These are phyloP conservation scores for Zea mays DNA, from an alignment of 176 grass and related monocot genomes.

Conservation along the genomic window DNA sequence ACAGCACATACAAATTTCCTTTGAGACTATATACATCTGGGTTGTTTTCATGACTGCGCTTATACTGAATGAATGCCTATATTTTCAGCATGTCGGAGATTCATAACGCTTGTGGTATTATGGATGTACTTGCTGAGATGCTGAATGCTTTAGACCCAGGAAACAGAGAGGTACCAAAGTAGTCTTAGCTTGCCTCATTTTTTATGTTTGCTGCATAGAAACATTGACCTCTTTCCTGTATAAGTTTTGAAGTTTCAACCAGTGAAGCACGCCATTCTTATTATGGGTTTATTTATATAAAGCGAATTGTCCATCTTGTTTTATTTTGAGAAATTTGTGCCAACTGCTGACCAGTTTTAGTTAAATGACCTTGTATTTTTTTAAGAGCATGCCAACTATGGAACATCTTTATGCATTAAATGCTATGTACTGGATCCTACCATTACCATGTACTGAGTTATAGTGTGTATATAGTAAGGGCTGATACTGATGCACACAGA, in stretches of 20 bases:
- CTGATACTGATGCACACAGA: not conserved
- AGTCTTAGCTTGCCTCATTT: slow-evolving; percentile 23
- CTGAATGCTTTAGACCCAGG: slow-evolving; percentile 91
- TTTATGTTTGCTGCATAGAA: slow-evolving; percentile 17
- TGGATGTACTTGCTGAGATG: slow-evolving; percentile 99
- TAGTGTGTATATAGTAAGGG: not conserved
- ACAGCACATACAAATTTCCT: not conserved
- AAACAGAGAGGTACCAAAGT: slow-evolving; percentile 84
- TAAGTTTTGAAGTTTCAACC: not conserved
- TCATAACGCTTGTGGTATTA: slow-evolving; percentile 94
- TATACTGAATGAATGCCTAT: slow-evolving; percentile 42
- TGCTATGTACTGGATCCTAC: not conserved
- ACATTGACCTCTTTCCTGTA: not conserved
- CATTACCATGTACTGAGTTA: not conserved
- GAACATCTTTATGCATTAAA: not conserved
- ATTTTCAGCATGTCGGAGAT: slow-evolving; percentile 85
- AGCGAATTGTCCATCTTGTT: slow-evolving; percentile 3
- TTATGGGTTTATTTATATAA: not conserved
- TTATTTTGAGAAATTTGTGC: slow-evolving; percentile 18
- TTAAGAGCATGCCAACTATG: not conserved
- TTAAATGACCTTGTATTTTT: slow-evolving; percentile 12
- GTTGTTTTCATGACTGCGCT: slow-evolving; percentile 9
- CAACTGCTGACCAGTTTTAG: slow-evolving; percentile 13
- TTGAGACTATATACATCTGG: not conserved
- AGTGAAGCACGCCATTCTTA: not conserved